Evolutionary conservation across 2,329 filamentous ascomycete genomes (phyloP).

Genomic region (Paecilomyces fulvus): DNA sequence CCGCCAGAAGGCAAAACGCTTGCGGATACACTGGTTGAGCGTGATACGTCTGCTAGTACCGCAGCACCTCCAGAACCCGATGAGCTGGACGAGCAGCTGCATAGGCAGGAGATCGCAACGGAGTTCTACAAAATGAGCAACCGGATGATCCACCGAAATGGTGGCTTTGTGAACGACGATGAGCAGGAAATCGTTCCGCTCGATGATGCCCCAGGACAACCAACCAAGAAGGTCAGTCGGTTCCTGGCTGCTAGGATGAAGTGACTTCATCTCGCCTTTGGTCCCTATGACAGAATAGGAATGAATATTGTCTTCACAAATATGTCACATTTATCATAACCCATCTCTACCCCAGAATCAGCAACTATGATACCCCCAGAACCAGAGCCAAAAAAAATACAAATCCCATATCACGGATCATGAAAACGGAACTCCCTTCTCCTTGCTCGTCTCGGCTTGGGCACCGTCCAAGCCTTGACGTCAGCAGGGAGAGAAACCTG

Average conservation of each 20-base stretch:
- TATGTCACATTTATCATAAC: neutral
- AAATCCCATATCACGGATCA: neutral
- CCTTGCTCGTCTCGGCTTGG: neutral
- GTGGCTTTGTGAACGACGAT: slow-evolving; percentile 69
- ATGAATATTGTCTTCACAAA: neutral
- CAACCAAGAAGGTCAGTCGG: slow-evolving; percentile 34
- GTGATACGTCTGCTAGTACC: slow-evolving; percentile 27
- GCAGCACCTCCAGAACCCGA: slow-evolving; percentile 43
- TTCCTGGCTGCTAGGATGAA: slow-evolving; percentile 41
- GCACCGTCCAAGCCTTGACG: neutral
- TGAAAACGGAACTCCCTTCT: neutral
- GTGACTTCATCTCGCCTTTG: slow-evolving; percentile 6
- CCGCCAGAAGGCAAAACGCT: slow-evolving; percentile 45
- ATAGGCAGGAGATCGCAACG: slow-evolving; percentile 68
- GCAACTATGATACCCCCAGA: neutral
- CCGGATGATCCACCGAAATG: slow-evolving; percentile 70
- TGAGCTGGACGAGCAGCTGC: slow-evolving; percentile 62
- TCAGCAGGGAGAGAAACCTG: neutral
- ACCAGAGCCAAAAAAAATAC: neutral
- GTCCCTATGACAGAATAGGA: neutral
- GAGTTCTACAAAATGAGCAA: slow-evolving; percentile 81
- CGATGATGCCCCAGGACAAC: slow-evolving; percentile 53
- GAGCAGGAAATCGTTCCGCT: slow-evolving; percentile 59
- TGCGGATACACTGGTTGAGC: slow-evolving; percentile 51
- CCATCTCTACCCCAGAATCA: neutral